Evolutionary conservation across 257 asterid species (phyloP), one percentile per base, ranked within the genome.

Genomic region (Verbena officinalis): DNA sequence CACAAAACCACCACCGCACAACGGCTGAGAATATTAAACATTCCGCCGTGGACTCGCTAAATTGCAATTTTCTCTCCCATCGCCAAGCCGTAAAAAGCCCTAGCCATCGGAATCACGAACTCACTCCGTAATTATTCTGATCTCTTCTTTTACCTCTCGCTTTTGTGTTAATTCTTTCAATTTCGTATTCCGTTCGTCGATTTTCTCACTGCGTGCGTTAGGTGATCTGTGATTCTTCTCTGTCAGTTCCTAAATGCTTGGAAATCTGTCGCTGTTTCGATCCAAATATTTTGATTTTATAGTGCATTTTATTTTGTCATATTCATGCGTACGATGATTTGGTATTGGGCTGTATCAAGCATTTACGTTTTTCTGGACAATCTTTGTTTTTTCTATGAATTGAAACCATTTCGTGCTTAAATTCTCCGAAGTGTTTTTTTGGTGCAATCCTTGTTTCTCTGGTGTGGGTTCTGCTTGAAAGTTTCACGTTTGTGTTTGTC

Each of bases 1-100:
- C 65, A 69, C 75, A 64, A 55, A 36, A 75, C n/a, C n/a, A 68
- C 78, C 73, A 72, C 77, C 73, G 23, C 55, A 64, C 73, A 40
- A 67, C 73, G 75, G 63, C 71, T 57, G 75, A 53, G 59, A 20
- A 0, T 44, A 46, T 24, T n/a, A 50, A 56, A 34, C 59, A 62
- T 65, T 70, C 77, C 62, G 75, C 70, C 67, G 75, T 45, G 60
- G 64, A 54, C 62, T 68, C 45, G 59, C 72, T 12, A 57, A 31
- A 56, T 44, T 72, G 21, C 2, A 27, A 22, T 19, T 36, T 50
- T 21, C 27, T 7, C 67, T 58, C 14, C 14, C 53, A 24, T 11
- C 45, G 36, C 48, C 34, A 63, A 39, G 38, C 48, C 31, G 54
- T 48, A 59, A 46, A 70, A 44, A 70, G 44, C 69, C 75, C 77